Conservation (phyloP, 495 filamentous ascomycete genomes). For the Talaromyces wortmannii region DNA sequence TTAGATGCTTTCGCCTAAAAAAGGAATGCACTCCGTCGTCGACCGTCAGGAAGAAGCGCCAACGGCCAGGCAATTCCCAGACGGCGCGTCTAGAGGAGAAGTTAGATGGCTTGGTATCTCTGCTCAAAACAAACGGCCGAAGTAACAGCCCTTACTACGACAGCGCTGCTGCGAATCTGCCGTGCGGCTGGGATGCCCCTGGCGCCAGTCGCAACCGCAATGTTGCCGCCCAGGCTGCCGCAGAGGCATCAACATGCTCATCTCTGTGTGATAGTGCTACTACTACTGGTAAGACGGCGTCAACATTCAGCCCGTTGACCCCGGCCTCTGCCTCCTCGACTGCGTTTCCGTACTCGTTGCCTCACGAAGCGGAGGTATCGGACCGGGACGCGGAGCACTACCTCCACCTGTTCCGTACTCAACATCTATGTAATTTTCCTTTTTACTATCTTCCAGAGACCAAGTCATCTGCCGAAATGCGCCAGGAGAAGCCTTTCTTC, state of each 20-base stretch:
- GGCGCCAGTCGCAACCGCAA: no score
- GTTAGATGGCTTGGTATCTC: conserved; percentile 35
- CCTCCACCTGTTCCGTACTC: conserved; percentile 13
- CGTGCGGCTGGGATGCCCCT: no score
- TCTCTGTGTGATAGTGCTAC: not conserved
- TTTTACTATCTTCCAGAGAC: conserved; percentile 25
- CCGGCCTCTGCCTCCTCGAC: conserved; percentile 11
- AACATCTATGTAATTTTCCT: conserved; percentile 16
- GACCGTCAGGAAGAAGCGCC: conserved; percentile 14
- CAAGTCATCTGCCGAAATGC: conserved; percentile 31
- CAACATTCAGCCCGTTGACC: not conserved
- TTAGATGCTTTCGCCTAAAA: conserved; percentile 33
- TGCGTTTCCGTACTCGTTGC: conserved; percentile 8
- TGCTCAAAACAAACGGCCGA: conserved; percentile 13
- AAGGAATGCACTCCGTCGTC: conserved; percentile 24
- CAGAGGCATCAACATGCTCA: not conserved
- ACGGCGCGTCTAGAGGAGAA: conserved; percentile 34
- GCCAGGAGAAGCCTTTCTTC: conserved; percentile 32
- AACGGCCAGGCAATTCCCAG: conserved; percentile 5
- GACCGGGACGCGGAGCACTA: conserved; percentile 23
- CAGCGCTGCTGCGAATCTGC: no score
- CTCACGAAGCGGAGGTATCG: conserved; percentile 12
- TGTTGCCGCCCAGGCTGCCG: no score
- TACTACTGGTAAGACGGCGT: not conserved
- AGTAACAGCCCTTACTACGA: not conserved